A percentile compares a stretch with the other conserved stretches of the same genome.
Evolutionary conservation across 352 stramenopile species (phyloP).

Genomic region (Phytophthora sp.): DNA sequence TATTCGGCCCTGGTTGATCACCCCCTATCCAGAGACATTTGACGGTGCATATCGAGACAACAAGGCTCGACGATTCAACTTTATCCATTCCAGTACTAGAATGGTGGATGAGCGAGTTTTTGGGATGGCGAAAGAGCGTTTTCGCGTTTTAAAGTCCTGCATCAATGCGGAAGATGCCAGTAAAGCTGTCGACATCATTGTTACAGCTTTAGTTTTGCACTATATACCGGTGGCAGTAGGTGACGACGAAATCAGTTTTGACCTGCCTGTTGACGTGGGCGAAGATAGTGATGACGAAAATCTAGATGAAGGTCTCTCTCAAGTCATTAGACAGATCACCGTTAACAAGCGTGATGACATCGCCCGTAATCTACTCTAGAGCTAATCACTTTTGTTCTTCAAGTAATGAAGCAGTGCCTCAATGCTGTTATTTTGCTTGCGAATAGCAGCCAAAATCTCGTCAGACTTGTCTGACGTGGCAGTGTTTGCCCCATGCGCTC

Average conservation of each 20-base stretch:
- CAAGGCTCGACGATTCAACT: not conserved
- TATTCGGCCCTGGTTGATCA: not conserved
- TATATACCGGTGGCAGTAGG: not conserved
- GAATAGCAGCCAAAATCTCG: not conserved
- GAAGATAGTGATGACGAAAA: not conserved
- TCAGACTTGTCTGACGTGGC: not conserved
- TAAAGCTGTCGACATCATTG: not conserved
- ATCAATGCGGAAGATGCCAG: not conserved
- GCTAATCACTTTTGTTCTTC: not conserved
- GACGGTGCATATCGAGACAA: not conserved
- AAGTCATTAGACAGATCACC: not conserved
- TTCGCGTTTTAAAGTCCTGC: not conserved
- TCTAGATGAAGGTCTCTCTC: not conserved
- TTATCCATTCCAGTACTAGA: not conserved
- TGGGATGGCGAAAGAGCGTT: not conserved
- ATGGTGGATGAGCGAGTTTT: not conserved
- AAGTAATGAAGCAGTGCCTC: not conserved
- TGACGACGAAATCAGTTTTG: not conserved
- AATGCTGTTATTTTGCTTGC: not conserved
- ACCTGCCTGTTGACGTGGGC: not conserved
- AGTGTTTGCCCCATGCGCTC: too few relatives aligned
- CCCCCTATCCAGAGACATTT: not conserved
- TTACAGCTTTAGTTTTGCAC: not conserved
- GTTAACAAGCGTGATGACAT: not conserved
- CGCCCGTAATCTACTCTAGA: not conserved